Conservation (phyloP, 164 flowering plant species). For the Euptelea pleiosperma region DNA sequence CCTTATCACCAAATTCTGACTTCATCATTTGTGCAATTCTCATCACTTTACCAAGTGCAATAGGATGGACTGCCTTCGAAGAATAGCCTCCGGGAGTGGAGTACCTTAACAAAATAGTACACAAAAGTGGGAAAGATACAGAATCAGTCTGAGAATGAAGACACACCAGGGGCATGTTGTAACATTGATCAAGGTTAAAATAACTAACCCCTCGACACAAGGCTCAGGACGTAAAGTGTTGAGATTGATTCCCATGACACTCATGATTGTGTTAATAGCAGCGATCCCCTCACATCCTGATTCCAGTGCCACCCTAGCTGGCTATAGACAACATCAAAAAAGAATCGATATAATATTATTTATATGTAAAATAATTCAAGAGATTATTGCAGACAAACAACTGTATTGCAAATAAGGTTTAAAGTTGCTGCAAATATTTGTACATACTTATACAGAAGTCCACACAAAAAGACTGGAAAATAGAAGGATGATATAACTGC, state of each 20-base stretch:
- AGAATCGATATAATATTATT: neutral
- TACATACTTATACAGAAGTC: neutral
- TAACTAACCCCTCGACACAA: constrained; percentile 91
- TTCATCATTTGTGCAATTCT: constrained; percentile 92
- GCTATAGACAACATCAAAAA: constrained; percentile 37
- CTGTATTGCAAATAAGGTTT: constrained; percentile 1
- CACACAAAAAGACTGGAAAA: neutral
- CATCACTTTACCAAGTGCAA: constrained; percentile 97
- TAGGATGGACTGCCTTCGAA: constrained; percentile 92
- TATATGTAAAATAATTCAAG: neutral
- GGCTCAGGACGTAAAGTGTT: constrained; percentile 90
- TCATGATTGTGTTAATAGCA: constrained; percentile 96
- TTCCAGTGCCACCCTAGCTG: constrained; percentile 73
- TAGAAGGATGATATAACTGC: neutral
- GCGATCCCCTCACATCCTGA: constrained; percentile 91
- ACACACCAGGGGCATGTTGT: neutral
- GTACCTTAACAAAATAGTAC: constrained; percentile 44
- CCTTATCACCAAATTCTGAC: constrained; percentile 54
- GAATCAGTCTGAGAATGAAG: neutral
- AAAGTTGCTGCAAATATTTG: neutral
- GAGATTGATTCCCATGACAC: constrained; percentile 98
- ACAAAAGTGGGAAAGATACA: neutral
- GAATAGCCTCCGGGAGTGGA: constrained; percentile 99
- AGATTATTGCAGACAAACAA: neutral
- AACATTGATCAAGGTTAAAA: constrained; percentile 9